A percentile compares a stretch with the other conserved stretches of the same genome.
These are phyloP conservation scores for Kregervanrija delftensis DNA, from an alignment of 805 yeast genomes.

Conservation along the genomic window DNA sequence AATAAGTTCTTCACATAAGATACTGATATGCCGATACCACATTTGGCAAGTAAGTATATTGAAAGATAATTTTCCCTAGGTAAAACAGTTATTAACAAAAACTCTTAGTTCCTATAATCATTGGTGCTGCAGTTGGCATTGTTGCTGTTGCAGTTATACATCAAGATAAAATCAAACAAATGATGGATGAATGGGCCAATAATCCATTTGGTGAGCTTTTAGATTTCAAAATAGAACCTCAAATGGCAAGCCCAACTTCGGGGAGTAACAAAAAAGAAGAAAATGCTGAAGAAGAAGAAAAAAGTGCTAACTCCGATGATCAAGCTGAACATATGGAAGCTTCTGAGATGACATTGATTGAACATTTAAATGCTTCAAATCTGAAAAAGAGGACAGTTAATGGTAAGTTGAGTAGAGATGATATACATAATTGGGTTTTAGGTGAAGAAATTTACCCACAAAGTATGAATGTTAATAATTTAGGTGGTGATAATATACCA, in stretches of 20 bases:
- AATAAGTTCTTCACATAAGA: neutral
- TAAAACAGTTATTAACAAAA: neutral
- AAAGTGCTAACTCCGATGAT: neutral
- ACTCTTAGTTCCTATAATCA: slow-evolving; percentile 15
- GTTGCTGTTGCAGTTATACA: slow-evolving; percentile 21
- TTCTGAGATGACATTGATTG: neutral
- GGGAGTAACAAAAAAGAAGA: neutral
- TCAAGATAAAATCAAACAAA: slow-evolving; percentile 21
- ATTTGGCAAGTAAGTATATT: too few species aligned
- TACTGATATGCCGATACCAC: neutral
- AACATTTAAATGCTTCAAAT: too few species aligned
- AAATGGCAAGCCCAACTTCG: neutral
- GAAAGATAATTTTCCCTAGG: neutral
- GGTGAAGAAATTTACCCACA: neutral
- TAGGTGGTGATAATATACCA: neutral
- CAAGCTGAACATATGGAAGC: neutral
- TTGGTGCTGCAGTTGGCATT: slow-evolving; percentile 21
- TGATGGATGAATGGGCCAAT: slow-evolving; percentile 4
- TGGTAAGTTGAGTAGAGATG: slow-evolving; percentile 1
- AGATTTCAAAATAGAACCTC: slow-evolving; percentile 9
- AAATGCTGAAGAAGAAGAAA: neutral
- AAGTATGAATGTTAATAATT: neutral
- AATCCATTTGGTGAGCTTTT: slow-evolving; percentile 12
- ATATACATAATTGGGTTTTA: slow-evolving; percentile 1
- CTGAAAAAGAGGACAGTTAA: neutral